Percentiles rank a stretch among this genome's conserved stretches.
Conservation (phyloP, 1,139 yeast species). For the Pneumocystis wakefieldiae region DNA sequence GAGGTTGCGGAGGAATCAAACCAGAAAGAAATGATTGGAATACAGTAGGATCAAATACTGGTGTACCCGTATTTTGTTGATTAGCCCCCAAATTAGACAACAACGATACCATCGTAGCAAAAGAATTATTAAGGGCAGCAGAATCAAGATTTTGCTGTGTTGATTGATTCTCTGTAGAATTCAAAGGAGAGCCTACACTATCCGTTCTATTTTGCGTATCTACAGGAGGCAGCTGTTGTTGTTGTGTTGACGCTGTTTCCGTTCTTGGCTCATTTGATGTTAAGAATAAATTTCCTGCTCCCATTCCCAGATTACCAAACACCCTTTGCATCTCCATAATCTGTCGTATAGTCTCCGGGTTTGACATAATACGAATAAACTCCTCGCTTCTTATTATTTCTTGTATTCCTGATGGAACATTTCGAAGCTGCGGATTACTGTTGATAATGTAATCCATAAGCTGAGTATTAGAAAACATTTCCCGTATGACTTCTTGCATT, state of each 20-base stretch:
- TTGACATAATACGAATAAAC: conserved; percentile 59
- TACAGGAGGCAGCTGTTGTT: neutral
- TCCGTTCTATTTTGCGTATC: neutral
- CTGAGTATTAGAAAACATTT: conserved; percentile 71
- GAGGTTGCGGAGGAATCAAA: conserved; percentile 16
- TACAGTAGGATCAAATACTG: neutral
- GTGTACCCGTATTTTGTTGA: conserved; percentile 3
- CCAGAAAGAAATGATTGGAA: conserved; percentile 2
- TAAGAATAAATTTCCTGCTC: conserved; percentile 15
- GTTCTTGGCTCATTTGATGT: neutral
- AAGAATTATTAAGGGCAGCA: conserved; percentile 1
- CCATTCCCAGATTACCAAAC: conserved; percentile 25
- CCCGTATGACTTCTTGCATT: conserved; percentile 35
- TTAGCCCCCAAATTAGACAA: conserved; percentile 12
- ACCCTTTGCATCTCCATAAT: conserved; percentile 62
- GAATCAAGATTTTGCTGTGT: conserved; percentile 11
- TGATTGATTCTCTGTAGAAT: conserved; percentile 15
- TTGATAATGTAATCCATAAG: conserved; percentile 68
- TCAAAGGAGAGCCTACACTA: neutral
- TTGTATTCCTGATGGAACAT: conserved; percentile 36
- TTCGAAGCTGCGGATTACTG: conserved; percentile 49
- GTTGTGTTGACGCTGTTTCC: neutral
- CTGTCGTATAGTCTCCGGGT: conserved; percentile 44
- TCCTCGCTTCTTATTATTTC: conserved; percentile 72
- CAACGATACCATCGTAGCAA: conserved; percentile 10